Conservation (phyloP, 202 grass and related monocot species). For the Thinopyrum obtusiflorum region DNA sequence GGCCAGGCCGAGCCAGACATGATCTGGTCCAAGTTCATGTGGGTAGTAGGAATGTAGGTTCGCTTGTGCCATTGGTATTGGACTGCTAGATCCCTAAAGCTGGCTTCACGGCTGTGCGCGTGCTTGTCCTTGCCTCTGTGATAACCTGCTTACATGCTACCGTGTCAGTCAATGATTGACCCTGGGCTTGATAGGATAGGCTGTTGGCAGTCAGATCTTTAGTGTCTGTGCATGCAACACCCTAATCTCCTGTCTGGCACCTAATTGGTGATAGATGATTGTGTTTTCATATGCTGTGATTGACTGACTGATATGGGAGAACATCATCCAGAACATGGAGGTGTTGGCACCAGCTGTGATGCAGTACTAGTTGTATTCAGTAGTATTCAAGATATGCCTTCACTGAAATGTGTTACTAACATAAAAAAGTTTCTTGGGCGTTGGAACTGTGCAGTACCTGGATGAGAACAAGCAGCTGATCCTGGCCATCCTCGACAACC, state of each 20-base stretch:
- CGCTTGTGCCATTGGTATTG: constrained; percentile 36
- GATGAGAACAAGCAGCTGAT: constrained; percentile 98
- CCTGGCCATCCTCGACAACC: constrained; percentile 90
- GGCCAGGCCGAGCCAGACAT: constrained; percentile 18
- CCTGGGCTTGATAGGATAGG: constrained; percentile 28
- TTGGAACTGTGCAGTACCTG: constrained; percentile 71
- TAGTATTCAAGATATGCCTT: background rate
- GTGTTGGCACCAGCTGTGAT: background rate
- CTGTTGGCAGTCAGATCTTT: constrained; percentile 16
- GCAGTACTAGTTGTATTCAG: background rate
- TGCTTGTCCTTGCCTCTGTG: constrained; percentile 30
- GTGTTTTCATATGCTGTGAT: background rate
- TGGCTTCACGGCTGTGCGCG: constrained; percentile 19
- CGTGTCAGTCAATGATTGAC: constrained; percentile 40
- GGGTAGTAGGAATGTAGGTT: constrained; percentile 47
- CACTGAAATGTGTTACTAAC: background rate
- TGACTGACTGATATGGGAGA: background rate
- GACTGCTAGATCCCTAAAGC: constrained; percentile 32
- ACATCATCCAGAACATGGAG: background rate
- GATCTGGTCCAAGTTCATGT: constrained; percentile 44
- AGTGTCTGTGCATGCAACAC: background rate
- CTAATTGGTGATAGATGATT: constrained; percentile 12
- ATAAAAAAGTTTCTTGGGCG: constrained; percentile 14
- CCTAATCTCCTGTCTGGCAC: background rate
- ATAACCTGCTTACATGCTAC: constrained; percentile 30